These are phyloP conservation scores for Ceratocystis colombiana DNA, from an alignment of 2,329 filamentous ascomycete genomes.

Conservation along the genomic window DNA sequence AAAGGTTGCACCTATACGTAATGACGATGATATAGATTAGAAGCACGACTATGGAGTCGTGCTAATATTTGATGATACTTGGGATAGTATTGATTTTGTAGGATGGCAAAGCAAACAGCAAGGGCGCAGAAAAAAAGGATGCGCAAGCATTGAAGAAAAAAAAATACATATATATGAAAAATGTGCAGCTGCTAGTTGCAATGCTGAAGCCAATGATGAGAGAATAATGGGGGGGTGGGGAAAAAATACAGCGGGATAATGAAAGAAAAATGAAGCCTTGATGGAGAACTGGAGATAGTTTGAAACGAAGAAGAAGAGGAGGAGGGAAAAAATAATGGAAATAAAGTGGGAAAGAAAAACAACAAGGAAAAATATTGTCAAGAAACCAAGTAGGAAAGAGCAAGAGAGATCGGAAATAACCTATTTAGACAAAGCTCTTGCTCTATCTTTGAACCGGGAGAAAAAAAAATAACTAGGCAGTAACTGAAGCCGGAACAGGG, in stretches of 20 bases:
- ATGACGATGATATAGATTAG: slow-evolving; percentile 12
- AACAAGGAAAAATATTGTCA: not conserved
- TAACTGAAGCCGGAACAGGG: slow-evolving; percentile 9
- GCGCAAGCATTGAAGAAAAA: slow-evolving; percentile 3
- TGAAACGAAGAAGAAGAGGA: slow-evolving; percentile 1
- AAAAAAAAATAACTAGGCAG: not conserved
- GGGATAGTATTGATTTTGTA: slow-evolving; percentile 9
- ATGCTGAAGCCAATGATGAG: not conserved
- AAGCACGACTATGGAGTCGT: not conserved
- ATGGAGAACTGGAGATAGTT: not conserved
- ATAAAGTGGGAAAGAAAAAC: not conserved
- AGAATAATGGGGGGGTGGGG: slow-evolving; percentile 4
- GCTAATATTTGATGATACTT: slow-evolving; percentile 4
- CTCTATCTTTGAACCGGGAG: not conserved
- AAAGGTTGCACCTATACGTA: not conserved
- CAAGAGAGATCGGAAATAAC: slow-evolving; percentile 2
- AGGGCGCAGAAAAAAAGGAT: slow-evolving; percentile 4
- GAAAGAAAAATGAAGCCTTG: not conserved
- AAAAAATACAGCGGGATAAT: not conserved
- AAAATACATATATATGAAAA: not conserved
- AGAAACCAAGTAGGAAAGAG: not conserved
- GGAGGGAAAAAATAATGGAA: not conserved
- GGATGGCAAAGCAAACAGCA: slow-evolving; percentile 3
- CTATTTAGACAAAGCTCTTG: not conserved
- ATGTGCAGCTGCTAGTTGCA: not conserved